These are phyloP conservation scores for Boletus edulis DNA, from an alignment of 768 basidiomycete species.

Conservation along the genomic window DNA sequence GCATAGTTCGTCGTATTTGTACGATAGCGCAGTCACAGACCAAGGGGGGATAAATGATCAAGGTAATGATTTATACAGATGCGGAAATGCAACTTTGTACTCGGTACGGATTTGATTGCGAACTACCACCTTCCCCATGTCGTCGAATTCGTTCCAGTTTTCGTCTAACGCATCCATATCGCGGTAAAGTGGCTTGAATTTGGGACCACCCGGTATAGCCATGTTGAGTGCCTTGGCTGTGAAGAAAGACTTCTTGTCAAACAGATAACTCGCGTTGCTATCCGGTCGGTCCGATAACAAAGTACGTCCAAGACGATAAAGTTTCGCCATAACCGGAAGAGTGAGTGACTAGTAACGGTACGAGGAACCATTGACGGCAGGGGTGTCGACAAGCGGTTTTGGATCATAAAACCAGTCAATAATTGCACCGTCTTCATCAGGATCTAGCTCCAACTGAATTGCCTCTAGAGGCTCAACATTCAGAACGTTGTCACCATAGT, in stretches of 20 bases:
- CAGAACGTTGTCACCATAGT: conserved; percentile 98
- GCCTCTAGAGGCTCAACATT: conserved; percentile 96
- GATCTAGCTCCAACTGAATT: conserved; percentile 93
- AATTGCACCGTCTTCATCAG: conserved; percentile 88
- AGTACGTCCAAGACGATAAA: conserved; percentile 93
- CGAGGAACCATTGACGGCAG: conserved; percentile 88
- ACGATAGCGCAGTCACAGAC: too few species aligned
- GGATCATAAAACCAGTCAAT: conserved; percentile 99
- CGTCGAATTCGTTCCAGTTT: conserved; percentile 99
- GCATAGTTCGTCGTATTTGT: too few species aligned
- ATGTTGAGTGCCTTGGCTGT: conserved; percentile 96
- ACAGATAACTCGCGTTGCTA: conserved; percentile 86
- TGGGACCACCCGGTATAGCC: conserved; percentile 97
- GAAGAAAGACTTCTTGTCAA: conserved; percentile 98
- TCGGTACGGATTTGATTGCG: conserved; percentile 98
- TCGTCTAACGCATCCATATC: conserved; percentile 98
- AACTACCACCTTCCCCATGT: conserved; percentile 99
- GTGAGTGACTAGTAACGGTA: conserved; percentile 93
- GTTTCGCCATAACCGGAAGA: conserved; percentile 93
- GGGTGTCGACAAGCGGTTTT: conserved; percentile 87
- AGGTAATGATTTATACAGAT: conserved; percentile 96
- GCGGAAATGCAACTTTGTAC: conserved; percentile 99
- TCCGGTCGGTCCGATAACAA: conserved; percentile 93
- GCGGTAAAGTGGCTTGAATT: conserved; percentile 95
- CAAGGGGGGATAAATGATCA: conserved; percentile 75